A percentile compares a stretch with the other conserved stretches of the same genome.
Conservation (phyloP, 352 stramenopile genomes). For the Phytophthora syringae region DNA sequence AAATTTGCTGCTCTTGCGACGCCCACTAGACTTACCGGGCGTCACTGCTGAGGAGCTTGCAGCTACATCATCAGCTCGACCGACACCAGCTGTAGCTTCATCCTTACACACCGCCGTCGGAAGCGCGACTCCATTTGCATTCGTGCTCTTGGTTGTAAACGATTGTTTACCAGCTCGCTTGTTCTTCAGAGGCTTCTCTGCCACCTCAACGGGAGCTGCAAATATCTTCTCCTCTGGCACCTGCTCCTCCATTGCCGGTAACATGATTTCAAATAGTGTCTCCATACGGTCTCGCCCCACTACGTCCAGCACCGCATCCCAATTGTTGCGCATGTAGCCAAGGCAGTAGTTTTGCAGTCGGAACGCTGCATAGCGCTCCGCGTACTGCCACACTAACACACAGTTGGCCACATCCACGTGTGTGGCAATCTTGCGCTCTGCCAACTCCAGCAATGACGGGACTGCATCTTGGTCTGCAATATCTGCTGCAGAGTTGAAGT, state of each 20-base stretch:
- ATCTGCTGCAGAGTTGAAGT: slow-evolving; percentile 20
- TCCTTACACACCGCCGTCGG: not conserved
- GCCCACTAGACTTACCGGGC: slow-evolving; percentile 19
- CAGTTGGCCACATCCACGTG: slow-evolving; percentile 72
- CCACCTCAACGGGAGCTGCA: not conserved
- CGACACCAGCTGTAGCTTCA: not conserved
- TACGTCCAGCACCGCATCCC: slow-evolving; percentile 74
- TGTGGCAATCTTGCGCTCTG: slow-evolving; percentile 55
- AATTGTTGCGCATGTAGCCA: slow-evolving; percentile 75
- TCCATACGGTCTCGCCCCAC: slow-evolving; percentile 68
- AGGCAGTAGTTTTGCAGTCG: slow-evolving; percentile 55
- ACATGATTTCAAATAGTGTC: slow-evolving; percentile 67
- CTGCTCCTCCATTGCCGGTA: slow-evolving; percentile 39
- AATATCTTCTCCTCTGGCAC: slow-evolving; percentile 24
- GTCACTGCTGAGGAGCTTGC: not conserved
- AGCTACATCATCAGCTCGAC: not conserved
- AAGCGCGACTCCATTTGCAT: not conserved
- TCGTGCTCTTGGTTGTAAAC: slow-evolving; percentile 4
- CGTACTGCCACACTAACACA: slow-evolving; percentile 64
- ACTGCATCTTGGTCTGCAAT: not conserved
- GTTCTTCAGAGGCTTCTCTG: slow-evolving; percentile 15
- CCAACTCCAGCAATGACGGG: slow-evolving; percentile 44
- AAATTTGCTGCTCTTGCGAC: slow-evolving; percentile 56
- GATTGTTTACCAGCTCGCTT: slow-evolving; percentile 23
- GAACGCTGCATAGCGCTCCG: slow-evolving; percentile 53